Percentiles rank a stretch among this genome's conserved stretches.
phyloP scores from a whole-genome alignment of 805 yeast genomes.

The Teunomyces barrocoloradensis region DNA sequence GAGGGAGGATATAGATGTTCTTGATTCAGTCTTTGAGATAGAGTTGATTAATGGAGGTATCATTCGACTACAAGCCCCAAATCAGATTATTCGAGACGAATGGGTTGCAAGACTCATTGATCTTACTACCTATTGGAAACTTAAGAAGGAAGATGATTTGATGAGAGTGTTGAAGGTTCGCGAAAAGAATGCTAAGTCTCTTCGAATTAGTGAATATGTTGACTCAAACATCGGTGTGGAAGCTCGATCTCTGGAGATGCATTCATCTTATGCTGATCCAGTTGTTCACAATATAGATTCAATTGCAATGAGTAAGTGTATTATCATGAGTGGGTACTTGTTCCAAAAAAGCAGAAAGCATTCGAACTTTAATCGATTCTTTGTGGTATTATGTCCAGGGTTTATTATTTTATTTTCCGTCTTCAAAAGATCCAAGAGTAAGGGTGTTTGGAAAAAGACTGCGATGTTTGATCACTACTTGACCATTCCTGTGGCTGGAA shows the following conservation, averaged over 20 bases:
- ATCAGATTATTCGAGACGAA: conserved; percentile 45
- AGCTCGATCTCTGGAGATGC: conserved; percentile 10
- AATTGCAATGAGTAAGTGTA: conserved; percentile 55
- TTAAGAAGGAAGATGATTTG: conserved; percentile 41
- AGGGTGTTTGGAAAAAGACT: conserved; percentile 45
- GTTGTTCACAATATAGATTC: conserved; percentile 53
- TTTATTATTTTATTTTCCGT: conserved; percentile 57
- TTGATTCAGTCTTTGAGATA: conserved; percentile 55
- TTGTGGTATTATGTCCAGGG: conserved; percentile 69
- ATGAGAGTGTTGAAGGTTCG: conserved; percentile 34
- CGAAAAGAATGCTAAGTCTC: conserved; percentile 41
- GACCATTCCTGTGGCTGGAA: conserved; percentile 60
- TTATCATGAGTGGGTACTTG: conserved; percentile 63
- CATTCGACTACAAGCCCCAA: conserved; percentile 57
- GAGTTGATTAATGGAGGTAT: conserved; percentile 43
- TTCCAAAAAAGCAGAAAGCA: conserved; percentile 71
- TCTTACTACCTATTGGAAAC: conserved; percentile 59
- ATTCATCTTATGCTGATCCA: conserved; percentile 50
- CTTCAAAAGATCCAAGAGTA: conserved; percentile 44
- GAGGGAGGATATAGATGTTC: conserved; percentile 25
- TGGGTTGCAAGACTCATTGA: conserved; percentile 61
- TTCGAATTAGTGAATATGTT: conserved; percentile 52
- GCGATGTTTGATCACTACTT: conserved; percentile 51
- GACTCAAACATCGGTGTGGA: conserved; percentile 54
- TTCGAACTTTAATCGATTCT: conserved; percentile 58